Evolutionary conservation across 306 rosid genomes (phyloP), one percentile per base, ranked within the genome.

Genomic region (Cicer judaicum): DNA sequence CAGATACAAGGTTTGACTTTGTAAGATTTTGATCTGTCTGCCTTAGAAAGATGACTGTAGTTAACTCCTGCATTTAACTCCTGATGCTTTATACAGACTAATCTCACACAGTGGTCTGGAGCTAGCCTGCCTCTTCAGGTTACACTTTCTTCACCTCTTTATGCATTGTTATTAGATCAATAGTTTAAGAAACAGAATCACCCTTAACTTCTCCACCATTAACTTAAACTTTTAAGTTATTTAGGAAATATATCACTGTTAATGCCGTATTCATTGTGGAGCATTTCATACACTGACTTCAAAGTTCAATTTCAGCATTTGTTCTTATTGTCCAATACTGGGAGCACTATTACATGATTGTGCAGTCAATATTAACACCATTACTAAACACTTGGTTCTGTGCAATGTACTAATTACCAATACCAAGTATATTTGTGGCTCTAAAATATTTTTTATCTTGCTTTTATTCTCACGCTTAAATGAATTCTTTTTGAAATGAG

Each of bases 101-200:
- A 88, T 87, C 91, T 94, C 76, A 90, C 98, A 34, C 93, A 88
- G 75, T 94, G 97, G 98, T 90, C 98, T 39, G 98, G 98, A 60
- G 92, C 98, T 85, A 94, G 95, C 92, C 80, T 94, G 72, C 98
- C 98, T 46, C 96, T 91, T 74, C 97, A 94, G 96, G 98, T 94
- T 73, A 68, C 85, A 73, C 61, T 38, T 50, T 64, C 44, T 8
- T 10, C 59, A 52, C 70, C 10, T 40, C 76, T 72, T 67, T 56
- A 62, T 80, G 64, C 56, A 12, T 71, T 70, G 19, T 70, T 67
- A 48, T 61, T 60, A 8, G 44, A 49, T 50, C 9, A 53, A 62
- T 50, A 14, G 80, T 42, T 52, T 48, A 19, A 65, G 76, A 66
- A 75, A 65, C 24, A 48, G 8, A 38, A 46, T 21, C 42, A 14